Conservation (phyloP, 345 rosid genomes). For the Durio zibethinus region DNA sequence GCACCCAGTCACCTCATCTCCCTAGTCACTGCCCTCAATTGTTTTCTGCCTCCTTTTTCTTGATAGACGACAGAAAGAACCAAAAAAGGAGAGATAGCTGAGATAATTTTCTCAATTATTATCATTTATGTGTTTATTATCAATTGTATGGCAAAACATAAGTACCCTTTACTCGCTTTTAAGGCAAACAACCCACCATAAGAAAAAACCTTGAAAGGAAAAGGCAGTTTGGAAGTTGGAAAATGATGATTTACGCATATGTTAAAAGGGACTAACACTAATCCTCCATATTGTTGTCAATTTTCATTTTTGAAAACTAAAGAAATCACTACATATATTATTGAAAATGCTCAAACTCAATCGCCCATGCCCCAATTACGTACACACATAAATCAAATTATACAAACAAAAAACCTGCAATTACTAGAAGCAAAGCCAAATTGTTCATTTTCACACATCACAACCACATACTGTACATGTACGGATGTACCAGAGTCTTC, state of each 20-base stretch:
- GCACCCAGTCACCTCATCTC: no score
- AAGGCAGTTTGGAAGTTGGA: background rate
- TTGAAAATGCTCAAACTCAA: background rate
- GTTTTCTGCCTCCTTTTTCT: background rate
- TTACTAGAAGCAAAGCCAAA: background rate
- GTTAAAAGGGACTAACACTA: background rate
- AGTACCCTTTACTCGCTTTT: background rate
- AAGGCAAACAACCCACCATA: background rate
- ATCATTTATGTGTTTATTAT: background rate
- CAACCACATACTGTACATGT: background rate
- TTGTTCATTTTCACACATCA: background rate
- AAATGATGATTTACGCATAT: background rate
- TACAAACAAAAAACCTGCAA: background rate
- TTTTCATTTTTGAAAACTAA: background rate
- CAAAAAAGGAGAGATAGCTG: background rate
- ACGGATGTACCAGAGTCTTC: background rate
- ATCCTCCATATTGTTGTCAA: background rate
- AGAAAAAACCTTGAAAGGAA: background rate
- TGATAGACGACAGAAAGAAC: background rate
- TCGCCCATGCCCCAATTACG: background rate
- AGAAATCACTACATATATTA: background rate
- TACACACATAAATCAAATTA: background rate
- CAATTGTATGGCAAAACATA: background rate
- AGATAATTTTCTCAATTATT: background rate
- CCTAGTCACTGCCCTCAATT: background rate